A percentile compares a stretch with the other conserved stretches of the same genome.
Conservation (phyloP, 2,329 filamentous ascomycete species). For the Aspergillus carbonarius region DNA sequence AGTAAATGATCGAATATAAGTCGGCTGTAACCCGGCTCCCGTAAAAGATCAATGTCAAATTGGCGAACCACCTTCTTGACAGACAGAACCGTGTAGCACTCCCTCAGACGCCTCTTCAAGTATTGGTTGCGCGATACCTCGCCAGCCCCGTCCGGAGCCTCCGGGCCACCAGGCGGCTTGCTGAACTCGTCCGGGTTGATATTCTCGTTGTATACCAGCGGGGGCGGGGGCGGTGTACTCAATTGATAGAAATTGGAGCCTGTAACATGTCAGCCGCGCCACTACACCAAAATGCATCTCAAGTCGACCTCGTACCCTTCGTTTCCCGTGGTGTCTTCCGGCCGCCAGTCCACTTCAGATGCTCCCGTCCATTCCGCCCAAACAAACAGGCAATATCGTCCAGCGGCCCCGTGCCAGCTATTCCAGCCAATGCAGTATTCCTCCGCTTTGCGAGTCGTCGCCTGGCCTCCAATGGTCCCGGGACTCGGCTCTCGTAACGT, state of each 20-base stretch:
- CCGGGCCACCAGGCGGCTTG: neutral
- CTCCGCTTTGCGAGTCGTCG: constrained; percentile 56
- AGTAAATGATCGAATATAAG: constrained; percentile 36
- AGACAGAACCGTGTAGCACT: constrained; percentile 27
- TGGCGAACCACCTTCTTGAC: constrained; percentile 28
- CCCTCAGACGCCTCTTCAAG: constrained; percentile 21
- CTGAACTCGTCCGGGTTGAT: constrained; percentile 3
- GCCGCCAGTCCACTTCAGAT: constrained; percentile 37
- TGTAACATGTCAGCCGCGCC: constrained; percentile 9
- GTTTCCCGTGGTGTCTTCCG: constrained; percentile 23
- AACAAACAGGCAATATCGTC: constrained; percentile 44
- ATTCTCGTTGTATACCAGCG: constrained; percentile 24
- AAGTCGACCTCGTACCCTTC: constrained; percentile 23
- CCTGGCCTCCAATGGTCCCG: constrained; percentile 62
- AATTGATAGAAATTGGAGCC: constrained; percentile 22
- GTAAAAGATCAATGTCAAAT: constrained; percentile 33
- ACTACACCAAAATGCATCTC: neutral
- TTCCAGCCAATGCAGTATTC: constrained; percentile 51
- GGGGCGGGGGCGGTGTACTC: constrained; percentile 15
- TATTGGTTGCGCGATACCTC: constrained; percentile 10
- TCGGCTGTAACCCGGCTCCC: constrained; percentile 36
- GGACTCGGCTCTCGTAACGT: constrained; percentile 60
- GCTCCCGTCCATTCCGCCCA: constrained; percentile 41
- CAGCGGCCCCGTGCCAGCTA: constrained; percentile 26
- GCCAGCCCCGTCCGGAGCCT: neutral